A percentile compares a stretch with the other conserved stretches of the same genome.
These are phyloP conservation scores for Neolentinus lepideus DNA, from an alignment of 1,284 basidiomycete species.

Conservation along the genomic window DNA sequence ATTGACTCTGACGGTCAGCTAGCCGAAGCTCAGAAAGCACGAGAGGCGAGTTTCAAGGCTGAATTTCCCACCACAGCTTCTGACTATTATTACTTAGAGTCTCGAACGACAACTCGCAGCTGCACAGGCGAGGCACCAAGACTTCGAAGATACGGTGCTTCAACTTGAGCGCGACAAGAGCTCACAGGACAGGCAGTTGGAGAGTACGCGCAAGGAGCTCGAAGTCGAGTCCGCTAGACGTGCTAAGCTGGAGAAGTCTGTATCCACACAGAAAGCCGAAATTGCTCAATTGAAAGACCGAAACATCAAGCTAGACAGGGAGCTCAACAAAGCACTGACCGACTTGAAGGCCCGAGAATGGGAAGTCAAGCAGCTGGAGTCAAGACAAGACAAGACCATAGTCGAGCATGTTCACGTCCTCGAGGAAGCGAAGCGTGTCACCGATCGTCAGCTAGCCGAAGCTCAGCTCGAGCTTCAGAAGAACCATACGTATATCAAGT, in stretches of 20 bases:
- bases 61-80: slow-evolving; percentile 1
- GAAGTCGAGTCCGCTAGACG: slow-evolving; percentile 67
- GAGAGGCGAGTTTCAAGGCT: slow-evolving; percentile 50
- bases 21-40: slow-evolving; percentile 51
- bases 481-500: slow-evolving; percentile 71
- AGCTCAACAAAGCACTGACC: slow-evolving; percentile 71
- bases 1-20: slow-evolving; percentile 66
- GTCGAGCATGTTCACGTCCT: slow-evolving; percentile 98
- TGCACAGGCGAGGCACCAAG: slow-evolving; percentile 72
- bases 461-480: slow-evolving; percentile 74
- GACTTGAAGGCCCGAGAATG: slow-evolving; percentile 82
- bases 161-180: slow-evolving; percentile 80
- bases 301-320: slow-evolving; percentile 70
- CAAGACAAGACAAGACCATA: slow-evolving; percentile 93
- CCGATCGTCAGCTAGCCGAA: slow-evolving; percentile 86
- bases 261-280: slow-evolving; percentile 63
- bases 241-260: slow-evolving; percentile 64
- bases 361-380: slow-evolving; percentile 81
- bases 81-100: slow-evolving; percentile 32
- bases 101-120: slow-evolving; percentile 72
- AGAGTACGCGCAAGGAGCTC: slow-evolving; percentile 59
- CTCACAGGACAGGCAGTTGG: slow-evolving; percentile 67
- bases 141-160: slow-evolving; percentile 83
- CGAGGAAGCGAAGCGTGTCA: slow-evolving; percentile 94
- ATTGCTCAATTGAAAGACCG: slow-evolving; percentile 63